These are phyloP conservation scores for Houttuynia cordata DNA, from an alignment of 164 flowering plant species.

Conservation along the genomic window DNA sequence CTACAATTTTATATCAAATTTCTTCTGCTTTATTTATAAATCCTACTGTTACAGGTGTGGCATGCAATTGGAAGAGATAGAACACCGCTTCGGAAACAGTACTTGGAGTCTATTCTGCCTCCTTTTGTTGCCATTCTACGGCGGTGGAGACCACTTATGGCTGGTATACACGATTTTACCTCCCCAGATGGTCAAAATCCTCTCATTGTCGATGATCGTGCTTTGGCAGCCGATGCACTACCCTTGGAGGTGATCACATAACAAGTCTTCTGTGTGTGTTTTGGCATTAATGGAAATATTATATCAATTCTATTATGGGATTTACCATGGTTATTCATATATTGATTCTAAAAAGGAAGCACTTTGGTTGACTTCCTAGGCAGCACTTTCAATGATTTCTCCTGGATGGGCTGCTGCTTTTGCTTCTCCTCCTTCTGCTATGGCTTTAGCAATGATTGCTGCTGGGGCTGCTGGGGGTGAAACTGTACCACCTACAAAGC, in stretches of 20 bases:
- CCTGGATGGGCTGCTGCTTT: conserved; percentile 99
- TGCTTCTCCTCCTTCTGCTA: conserved; percentile 99
- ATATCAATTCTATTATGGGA: too few species aligned
- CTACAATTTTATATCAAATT: background rate
- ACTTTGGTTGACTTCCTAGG: conserved; percentile 29
- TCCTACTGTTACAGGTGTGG: conserved; percentile 57
- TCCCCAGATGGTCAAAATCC: conserved; percentile 91
- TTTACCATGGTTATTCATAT: too few species aligned
- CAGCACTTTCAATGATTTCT: conserved; percentile 93
- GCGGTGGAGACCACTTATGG: conserved; percentile 97
- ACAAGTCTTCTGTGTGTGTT: background rate
- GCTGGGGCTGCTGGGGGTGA: conserved; percentile 98
- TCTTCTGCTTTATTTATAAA: background rate
- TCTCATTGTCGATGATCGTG: conserved; percentile 79
- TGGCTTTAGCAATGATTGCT: conserved; percentile 99
- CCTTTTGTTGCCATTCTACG: conserved; percentile 92
- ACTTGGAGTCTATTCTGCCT: conserved; percentile 84
- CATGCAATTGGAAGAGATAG: conserved; percentile 82
- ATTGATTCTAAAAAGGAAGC: too few species aligned
- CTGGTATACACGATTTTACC: conserved; percentile 91
- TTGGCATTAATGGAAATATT: background rate
- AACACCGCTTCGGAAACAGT: conserved; percentile 77
- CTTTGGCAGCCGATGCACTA: conserved; percentile 93
- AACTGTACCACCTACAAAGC: conserved; percentile 43
- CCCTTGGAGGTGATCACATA: conserved; percentile 72